Evolutionary conservation across 2,329 filamentous ascomycete species (phyloP).

Genomic region (Claviceps sp.): DNA sequence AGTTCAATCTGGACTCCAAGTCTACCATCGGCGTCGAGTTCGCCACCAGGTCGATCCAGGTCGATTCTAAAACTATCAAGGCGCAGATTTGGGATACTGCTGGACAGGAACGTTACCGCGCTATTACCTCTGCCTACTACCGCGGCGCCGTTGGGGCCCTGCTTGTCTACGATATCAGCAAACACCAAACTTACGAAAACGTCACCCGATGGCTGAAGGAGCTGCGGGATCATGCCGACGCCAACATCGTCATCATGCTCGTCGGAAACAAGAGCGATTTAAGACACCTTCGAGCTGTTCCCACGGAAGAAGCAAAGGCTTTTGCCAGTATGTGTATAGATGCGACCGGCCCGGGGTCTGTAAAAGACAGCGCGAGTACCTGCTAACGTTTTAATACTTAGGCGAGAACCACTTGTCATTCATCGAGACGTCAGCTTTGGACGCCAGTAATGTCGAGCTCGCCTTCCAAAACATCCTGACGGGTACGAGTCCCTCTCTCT

Average conservation of each 20-base stretch:
- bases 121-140: slow-evolving; percentile 98
- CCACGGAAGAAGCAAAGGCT: slow-evolving; percentile 92
- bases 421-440: slow-evolving; percentile 96
- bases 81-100: slow-evolving; percentile 99
- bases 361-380: neutral
- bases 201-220: slow-evolving; percentile 99
- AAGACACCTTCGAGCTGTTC: slow-evolving; percentile 91
- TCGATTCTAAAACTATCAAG: slow-evolving; percentile 99
- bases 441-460: slow-evolving; percentile 97
- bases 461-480: slow-evolving; percentile 99
- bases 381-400: slow-evolving; percentile 23
- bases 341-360: neutral
- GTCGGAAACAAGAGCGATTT: slow-evolving; percentile 99
- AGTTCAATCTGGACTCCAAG: slow-evolving; percentile 99
- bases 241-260: slow-evolving; percentile 99
- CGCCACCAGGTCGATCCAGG: slow-evolving; percentile 94
- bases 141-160: slow-evolving; percentile 92
- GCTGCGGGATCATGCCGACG: slow-evolving; percentile 91
- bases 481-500: slow-evolving; percentile 42
- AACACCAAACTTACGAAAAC: slow-evolving; percentile 98
- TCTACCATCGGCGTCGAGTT: slow-evolving; percentile 99
- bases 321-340: slow-evolving; percentile 65
- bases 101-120: slow-evolving; percentile 95
- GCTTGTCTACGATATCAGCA: slow-evolving; percentile 98
- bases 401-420: slow-evolving; percentile 97